Conservation (phyloP, 192 early-diverging fungal genomes). For the Pilaira anomala region DNA sequence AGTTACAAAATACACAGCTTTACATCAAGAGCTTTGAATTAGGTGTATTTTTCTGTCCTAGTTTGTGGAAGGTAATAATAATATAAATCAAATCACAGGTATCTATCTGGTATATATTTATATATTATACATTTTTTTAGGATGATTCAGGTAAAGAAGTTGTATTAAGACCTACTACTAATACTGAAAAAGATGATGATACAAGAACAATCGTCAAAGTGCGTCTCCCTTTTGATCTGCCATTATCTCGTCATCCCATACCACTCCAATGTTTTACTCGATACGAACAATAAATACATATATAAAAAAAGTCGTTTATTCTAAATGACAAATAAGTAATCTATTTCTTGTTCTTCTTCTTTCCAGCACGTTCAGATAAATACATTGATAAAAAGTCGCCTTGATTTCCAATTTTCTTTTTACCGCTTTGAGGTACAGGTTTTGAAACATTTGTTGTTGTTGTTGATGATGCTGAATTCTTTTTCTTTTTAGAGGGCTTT, state of each 20-base stretch:
- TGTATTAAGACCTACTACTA: no score
- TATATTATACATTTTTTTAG: no score
- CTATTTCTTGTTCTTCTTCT: constrained; percentile 39
- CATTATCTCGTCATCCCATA: no score
- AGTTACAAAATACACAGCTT: constrained; percentile 50
- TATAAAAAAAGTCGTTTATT: background rate
- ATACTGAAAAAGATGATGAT: no score
- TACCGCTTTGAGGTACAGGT: constrained; percentile 17
- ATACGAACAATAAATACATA: background rate
- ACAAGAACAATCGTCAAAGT: no score
- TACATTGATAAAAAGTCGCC: constrained; percentile 51
- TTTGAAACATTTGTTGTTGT: constrained; percentile 27
- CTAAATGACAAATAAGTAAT: background rate
- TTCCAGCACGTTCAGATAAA: constrained; percentile 42
- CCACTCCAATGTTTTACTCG: no score
- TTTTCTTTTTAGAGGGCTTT: constrained; percentile 30
- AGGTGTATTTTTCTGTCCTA: constrained; percentile 57
- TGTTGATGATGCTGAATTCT: constrained; percentile 23
- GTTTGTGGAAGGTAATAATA: constrained; percentile 56
- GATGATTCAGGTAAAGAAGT: no score
- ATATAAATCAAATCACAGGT: no score
- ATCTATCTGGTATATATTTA: no score
- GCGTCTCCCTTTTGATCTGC: no score
- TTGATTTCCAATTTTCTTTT: constrained; percentile 35
- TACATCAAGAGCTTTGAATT: constrained; percentile 64